These are phyloP conservation scores for Medicago arabica DNA, from an alignment of 306 rosid genomes.

Conservation along the genomic window DNA sequence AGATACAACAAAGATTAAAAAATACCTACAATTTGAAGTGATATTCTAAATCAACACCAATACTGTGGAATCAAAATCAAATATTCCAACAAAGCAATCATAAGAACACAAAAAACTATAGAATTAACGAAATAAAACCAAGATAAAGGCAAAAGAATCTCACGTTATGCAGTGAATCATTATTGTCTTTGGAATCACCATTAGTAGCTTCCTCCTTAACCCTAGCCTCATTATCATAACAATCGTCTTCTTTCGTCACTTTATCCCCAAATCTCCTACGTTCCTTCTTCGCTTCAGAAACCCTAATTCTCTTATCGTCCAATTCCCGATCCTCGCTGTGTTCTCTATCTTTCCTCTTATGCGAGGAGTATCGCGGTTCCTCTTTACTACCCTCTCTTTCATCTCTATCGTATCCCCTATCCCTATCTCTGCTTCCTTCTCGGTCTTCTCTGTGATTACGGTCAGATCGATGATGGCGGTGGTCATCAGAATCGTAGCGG, in stretches of 20 bases:
- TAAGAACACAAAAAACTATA: background rate
- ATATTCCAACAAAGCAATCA: background rate
- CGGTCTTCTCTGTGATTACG: conserved; percentile 58
- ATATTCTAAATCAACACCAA: background rate
- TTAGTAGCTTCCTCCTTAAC: conserved; percentile 47
- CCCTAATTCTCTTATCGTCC: conserved; percentile 72
- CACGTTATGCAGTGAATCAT: conserved; percentile 62
- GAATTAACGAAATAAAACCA: background rate
- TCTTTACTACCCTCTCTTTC: conserved; percentile 54
- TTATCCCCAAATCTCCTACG: conserved; percentile 75
- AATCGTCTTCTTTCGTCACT: conserved; percentile 51
- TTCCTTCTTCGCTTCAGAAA: conserved; percentile 60
- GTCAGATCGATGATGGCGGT: conserved; percentile 63
- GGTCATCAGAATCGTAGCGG: conserved; percentile 63
- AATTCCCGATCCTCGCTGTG: conserved; percentile 57
- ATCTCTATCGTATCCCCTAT: conserved; percentile 38
- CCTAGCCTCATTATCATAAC: conserved; percentile 40
- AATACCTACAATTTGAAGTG: background rate
- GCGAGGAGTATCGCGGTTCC: conserved; percentile 54
- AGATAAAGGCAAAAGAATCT: conserved; percentile 35
- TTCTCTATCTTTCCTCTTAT: conserved; percentile 86
- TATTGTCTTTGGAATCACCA: conserved; percentile 52
- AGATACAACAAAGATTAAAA: background rate
- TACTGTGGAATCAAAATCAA: background rate
- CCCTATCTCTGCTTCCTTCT: conserved; percentile 60